A percentile compares a stretch with the other conserved stretches of the same genome.
Evolutionary conservation across 352 stramenopile species (phyloP).

Genomic region (Phytophthora cactorum): DNA sequence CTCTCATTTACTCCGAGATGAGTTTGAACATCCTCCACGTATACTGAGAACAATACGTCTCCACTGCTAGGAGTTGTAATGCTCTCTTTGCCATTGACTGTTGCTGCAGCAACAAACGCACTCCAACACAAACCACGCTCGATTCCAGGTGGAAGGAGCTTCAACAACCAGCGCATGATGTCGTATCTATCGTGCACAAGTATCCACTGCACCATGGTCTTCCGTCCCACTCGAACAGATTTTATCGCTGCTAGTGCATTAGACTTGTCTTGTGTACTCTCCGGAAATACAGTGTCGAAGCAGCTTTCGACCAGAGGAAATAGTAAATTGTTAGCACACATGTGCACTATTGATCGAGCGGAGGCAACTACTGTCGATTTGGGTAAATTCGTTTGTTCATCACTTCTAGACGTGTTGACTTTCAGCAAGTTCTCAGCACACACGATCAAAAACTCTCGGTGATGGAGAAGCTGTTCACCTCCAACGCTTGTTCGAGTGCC

Average conservation of each 20-base stretch:
- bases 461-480: background rate
- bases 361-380: slow-evolving; percentile 1
- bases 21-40: slow-evolving; percentile 6
- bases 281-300: background rate
- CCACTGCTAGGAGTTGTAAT: background rate
- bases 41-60: slow-evolving; percentile 19
- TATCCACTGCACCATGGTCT: slow-evolving; percentile 42
- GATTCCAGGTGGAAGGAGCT: slow-evolving; percentile 7
- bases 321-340: slow-evolving; percentile 39
- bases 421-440: slow-evolving; percentile 32
- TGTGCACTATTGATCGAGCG: slow-evolving; percentile 24
- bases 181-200: slow-evolving; percentile 27
- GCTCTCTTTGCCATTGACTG: background rate
- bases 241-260: slow-evolving; percentile 7
- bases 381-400: background rate
- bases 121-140: slow-evolving; percentile 25
- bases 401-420: background rate
- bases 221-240: slow-evolving; percentile 29
- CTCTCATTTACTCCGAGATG: slow-evolving; percentile 14
- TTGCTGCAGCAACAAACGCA: slow-evolving; percentile 18
- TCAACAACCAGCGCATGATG: slow-evolving; percentile 21
- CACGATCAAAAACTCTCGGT: slow-evolving; percentile 27
- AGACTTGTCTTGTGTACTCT: background rate
- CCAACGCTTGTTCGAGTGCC: background rate
- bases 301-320: slow-evolving; percentile 21